These are phyloP conservation scores for Schizopora paradoxa DNA, from an alignment of 1,284 basidiomycete species.

Conservation along the genomic window DNA sequence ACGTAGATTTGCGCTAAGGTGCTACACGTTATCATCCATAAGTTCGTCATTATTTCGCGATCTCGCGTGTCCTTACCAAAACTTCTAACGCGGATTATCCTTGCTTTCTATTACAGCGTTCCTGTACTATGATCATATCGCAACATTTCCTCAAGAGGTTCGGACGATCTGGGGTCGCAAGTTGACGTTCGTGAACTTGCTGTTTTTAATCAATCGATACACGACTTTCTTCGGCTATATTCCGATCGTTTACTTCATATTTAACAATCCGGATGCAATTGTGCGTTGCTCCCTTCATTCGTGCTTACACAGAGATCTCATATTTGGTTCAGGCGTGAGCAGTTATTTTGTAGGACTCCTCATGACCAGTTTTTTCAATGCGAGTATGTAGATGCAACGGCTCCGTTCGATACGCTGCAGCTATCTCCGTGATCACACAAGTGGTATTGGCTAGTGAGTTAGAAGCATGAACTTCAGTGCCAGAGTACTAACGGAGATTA, in stretches of 20 bases:
- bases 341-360: no score
- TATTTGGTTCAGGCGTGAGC: no score
- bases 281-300: no score
- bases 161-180: conserved; percentile 6
- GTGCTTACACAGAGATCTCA: no score
- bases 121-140: conserved; percentile 15
- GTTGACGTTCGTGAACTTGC: conserved; percentile 8
- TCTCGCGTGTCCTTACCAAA: not conserved
- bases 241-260: conserved; percentile 5
- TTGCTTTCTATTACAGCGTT: conserved; percentile 7
- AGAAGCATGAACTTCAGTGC: no score
- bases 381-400: conserved; percentile 1
- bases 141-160: conserved; percentile 10
- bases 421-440: conserved; percentile 5
- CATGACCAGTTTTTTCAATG: not conserved
- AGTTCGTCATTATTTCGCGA: not conserved
- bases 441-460: conserved; percentile 1
- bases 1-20: conserved; percentile 3
- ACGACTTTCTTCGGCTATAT: conserved; percentile 11
- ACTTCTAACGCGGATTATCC: no score
- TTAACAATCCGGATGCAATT: conserved; percentile 7
- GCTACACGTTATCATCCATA: conserved; percentile 9
- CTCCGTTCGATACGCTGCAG: not conserved
- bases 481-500: no score
- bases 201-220: conserved; percentile 16